These are phyloP conservation scores for Plasmodium coatneyi DNA, from an alignment of 169 alveolate species.

Conservation along the genomic window DNA sequence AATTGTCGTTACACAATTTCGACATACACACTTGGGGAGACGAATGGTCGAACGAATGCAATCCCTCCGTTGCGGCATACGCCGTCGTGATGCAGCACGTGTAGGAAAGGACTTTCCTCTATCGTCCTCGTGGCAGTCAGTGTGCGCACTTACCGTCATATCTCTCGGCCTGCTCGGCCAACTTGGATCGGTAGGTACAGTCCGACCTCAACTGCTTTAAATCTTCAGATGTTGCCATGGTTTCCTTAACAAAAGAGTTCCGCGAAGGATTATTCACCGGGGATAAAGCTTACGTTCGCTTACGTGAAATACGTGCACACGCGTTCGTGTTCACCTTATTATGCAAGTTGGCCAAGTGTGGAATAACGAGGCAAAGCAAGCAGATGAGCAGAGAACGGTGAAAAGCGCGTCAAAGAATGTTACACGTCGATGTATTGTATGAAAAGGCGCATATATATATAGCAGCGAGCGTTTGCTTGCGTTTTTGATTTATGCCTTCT, in stretches of 20 bases:
- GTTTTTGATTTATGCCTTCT: not conserved
- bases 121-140: not conserved
- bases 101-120: constrained; percentile 73
- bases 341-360: not conserved
- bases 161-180: constrained; percentile 99
- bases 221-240: constrained; percentile 72
- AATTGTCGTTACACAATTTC: not conserved
- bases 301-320: not conserved
- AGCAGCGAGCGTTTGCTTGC: not conserved
- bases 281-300: not conserved
- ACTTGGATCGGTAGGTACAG: constrained; percentile 92
- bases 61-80: not conserved
- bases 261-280: not conserved
- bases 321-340: not conserved
- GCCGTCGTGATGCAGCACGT: constrained; percentile 99
- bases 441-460: not conserved
- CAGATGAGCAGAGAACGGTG: not conserved
- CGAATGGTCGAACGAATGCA: not conserved
- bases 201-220: constrained; percentile 80
- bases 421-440: constrained; percentile 17
- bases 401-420: not conserved
- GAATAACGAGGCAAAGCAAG: not conserved
- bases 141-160: constrained; percentile 92
- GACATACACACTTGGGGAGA: not conserved
- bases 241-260: not conserved